Percentiles rank a stretch among this genome's conserved stretches.
Conservation (phyloP, 306 rosid genomes). For the Castanospermum australe region DNA sequence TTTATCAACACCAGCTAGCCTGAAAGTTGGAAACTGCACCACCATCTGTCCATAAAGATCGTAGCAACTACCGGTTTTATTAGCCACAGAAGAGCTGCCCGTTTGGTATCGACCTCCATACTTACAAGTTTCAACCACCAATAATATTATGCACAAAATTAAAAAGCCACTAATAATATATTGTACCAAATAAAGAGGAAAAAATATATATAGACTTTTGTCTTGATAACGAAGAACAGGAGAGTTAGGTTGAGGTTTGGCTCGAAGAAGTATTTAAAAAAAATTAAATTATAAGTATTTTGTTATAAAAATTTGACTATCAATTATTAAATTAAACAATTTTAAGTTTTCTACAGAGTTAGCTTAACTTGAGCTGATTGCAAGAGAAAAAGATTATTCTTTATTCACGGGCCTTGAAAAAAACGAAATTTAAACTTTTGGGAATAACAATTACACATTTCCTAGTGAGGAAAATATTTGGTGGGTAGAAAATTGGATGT, state of each 20-base stretch:
- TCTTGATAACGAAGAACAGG: neutral
- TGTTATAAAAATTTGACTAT: neutral
- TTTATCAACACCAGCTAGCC: neutral
- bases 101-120: neutral
- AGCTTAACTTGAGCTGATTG: neutral
- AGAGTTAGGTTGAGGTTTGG: neutral
- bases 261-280: neutral
- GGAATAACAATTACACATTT: constrained; percentile 1
- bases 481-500: constrained; percentile 4
- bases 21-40: neutral
- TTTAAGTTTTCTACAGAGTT: neutral
- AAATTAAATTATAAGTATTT: too few species aligned
- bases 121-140: neutral
- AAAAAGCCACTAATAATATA: too few species aligned
- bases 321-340: neutral
- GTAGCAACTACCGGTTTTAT: neutral
- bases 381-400: neutral
- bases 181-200: neutral
- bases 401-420: neutral
- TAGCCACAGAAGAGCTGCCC: neutral
- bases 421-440: neutral
- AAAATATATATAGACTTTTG: neutral
- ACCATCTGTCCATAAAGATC: neutral
- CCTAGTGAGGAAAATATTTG: constrained; percentile 17
- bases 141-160: too few species aligned